Conservation (phyloP, 2,329 filamentous ascomycete species). For the Leptoxyphium fumago region DNA sequence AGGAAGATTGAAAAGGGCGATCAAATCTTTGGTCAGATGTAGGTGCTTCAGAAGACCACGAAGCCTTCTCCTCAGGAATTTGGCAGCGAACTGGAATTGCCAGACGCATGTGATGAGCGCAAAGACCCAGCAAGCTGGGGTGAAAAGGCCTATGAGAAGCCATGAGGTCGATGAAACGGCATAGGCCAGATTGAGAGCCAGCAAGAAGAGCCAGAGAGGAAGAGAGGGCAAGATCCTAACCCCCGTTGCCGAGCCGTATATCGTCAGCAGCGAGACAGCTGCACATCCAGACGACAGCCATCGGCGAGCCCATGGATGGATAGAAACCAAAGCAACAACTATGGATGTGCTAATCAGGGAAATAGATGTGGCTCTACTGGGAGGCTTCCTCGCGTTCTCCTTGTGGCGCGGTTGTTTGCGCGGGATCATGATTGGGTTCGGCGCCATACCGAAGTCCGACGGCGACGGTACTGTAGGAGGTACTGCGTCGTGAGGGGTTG, state of each 20-base stretch:
- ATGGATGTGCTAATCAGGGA: conserved; percentile 5
- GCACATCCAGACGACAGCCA: conserved; percentile 16
- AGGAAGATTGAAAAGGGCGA: conserved; percentile 35
- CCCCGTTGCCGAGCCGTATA: conserved; percentile 12
- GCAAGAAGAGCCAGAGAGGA: conserved; percentile 33
- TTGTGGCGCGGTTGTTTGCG: conserved; percentile 4
- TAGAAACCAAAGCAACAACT: conserved; percentile 6
- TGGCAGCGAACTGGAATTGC: conserved; percentile 29
- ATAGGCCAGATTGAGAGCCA: conserved; percentile 33
- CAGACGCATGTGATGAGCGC: conserved; percentile 30
- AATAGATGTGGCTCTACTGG: not conserved
- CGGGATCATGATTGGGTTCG: conserved; percentile 8
- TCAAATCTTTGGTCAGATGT: conserved; percentile 37
- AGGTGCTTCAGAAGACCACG: conserved; percentile 25
- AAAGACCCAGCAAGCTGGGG: conserved; percentile 26
- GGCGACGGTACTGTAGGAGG: no score
- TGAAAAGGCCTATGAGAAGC: conserved; percentile 34
- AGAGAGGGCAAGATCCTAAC: conserved; percentile 29
- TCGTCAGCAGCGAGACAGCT: conserved; percentile 11
- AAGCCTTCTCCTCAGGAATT: conserved; percentile 22
- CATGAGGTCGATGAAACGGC: conserved; percentile 36
- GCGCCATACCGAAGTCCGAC: conserved; percentile 5
- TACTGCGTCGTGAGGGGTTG: no score
- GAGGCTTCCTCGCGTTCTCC: not conserved
- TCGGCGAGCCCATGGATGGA: conserved; percentile 10